phyloP scores from a whole-genome alignment of 2,329 filamentous ascomycete species.

The Escovopsis sp. region DNA sequence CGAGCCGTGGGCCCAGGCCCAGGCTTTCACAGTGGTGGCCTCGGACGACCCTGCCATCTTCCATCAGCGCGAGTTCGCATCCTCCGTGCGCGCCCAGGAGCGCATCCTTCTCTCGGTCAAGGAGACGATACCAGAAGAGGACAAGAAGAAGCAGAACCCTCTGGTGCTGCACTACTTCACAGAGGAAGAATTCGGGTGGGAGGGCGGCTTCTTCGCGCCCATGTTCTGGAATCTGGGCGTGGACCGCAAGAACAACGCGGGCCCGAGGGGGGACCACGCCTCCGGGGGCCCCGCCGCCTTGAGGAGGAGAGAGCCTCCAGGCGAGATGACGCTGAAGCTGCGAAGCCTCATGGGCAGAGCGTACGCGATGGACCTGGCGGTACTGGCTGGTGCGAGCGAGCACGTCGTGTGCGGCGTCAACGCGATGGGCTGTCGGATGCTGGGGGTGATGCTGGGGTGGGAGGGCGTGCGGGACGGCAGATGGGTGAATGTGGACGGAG shows the following conservation, averaged over 20 bases:
- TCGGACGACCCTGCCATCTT: slow-evolving; percentile 73
- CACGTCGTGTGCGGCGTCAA: slow-evolving; percentile 63
- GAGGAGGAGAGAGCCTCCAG: slow-evolving; percentile 12
- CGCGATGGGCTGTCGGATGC: slow-evolving; percentile 53
- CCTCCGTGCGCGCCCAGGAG: slow-evolving; percentile 50
- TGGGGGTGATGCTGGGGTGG: slow-evolving; percentile 83
- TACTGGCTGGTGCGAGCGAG: slow-evolving; percentile 54
- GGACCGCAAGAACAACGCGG: slow-evolving; percentile 24
- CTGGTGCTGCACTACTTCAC: slow-evolving; percentile 48
- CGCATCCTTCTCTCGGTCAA: slow-evolving; percentile 63
- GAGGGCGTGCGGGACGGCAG: slow-evolving; percentile 44
- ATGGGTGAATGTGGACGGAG: slow-evolving; percentile 72
- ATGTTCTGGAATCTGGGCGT: slow-evolving; percentile 67
- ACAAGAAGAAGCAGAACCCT: slow-evolving; percentile 24
- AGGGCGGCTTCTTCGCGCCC: slow-evolving; percentile 69
- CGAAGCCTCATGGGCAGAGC: slow-evolving; percentile 64
- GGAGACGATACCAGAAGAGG: slow-evolving; percentile 25
- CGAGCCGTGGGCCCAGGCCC: too few relatives aligned
- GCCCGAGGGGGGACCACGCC: slow-evolving; percentile 4
- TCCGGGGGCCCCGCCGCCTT: neutral
- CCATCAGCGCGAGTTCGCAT: slow-evolving; percentile 44
- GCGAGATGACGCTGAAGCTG: slow-evolving; percentile 44
- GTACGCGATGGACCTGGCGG: slow-evolving; percentile 66
- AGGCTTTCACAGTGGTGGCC: slow-evolving; percentile 46
- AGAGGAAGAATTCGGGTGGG: slow-evolving; percentile 70